Conservation (phyloP, 2,329 filamentous ascomycete genomes). For the Aulographum hederae region DNA sequence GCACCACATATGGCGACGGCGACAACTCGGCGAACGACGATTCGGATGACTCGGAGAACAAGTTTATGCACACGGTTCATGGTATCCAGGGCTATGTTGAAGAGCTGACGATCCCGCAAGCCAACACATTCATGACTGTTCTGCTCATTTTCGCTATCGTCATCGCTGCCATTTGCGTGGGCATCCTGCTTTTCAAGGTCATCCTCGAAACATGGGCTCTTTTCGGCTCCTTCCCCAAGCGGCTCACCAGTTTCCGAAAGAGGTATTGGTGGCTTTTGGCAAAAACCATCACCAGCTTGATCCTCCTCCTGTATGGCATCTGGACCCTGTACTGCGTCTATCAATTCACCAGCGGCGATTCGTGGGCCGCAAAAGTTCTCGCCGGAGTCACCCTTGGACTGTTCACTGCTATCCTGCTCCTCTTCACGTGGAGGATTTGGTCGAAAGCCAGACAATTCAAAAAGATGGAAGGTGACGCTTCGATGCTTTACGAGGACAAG, state of each 20-base stretch:
- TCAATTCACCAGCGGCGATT: conserved; percentile 86
- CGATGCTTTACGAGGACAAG: conserved; percentile 71
- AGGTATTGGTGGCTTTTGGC: conserved; percentile 92
- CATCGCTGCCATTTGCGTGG: conserved; percentile 65
- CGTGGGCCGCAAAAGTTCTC: conserved; percentile 75
- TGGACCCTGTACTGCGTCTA: conserved; percentile 95
- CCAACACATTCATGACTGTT: conserved; percentile 93
- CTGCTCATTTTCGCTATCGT: conserved; percentile 77
- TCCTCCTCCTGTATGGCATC: conserved; percentile 79
- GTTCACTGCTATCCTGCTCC: conserved; percentile 66
- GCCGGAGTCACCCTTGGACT: conserved; percentile 63
- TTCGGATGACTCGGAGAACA: conserved; percentile 15
- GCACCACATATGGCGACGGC: conserved; percentile 12
- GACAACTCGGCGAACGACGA: conserved; percentile 10
- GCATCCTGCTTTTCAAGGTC: conserved; percentile 78
- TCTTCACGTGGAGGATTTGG: conserved; percentile 76
- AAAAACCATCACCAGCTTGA: conserved; percentile 74
- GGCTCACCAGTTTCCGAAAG: conserved; percentile 69
- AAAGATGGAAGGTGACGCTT: conserved; percentile 52
- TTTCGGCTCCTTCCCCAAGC: conserved; percentile 70
- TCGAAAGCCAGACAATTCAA: conserved; percentile 56
- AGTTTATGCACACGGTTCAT: conserved; percentile 39
- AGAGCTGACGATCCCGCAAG: conserved; percentile 64
- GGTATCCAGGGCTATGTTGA: conserved; percentile 75
- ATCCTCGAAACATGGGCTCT: conserved; percentile 81